These are phyloP conservation scores for Trichophyton benhamiae DNA, from an alignment of 2,329 filamentous ascomycete genomes.

Conservation along the genomic window DNA sequence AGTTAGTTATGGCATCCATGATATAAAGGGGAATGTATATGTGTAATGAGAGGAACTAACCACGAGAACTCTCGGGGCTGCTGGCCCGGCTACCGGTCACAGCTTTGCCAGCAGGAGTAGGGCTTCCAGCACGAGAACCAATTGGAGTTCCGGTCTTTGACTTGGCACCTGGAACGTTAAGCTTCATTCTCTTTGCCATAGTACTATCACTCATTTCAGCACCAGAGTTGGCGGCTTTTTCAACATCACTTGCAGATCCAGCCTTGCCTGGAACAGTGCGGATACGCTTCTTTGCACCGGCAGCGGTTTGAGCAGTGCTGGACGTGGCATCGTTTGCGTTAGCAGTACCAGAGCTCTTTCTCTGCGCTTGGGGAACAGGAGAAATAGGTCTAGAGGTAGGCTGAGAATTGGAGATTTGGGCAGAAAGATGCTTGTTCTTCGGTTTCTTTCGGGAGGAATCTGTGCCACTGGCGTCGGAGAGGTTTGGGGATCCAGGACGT, in stretches of 20 bases:
- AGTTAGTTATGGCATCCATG: neutral
- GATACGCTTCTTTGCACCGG: conserved; percentile 41
- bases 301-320: conserved; percentile 24
- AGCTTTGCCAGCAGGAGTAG: conserved; percentile 21
- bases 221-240: conserved; percentile 39
- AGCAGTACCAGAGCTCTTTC: conserved; percentile 4
- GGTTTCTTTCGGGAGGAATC: conserved; percentile 74
- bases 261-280: conserved; percentile 23
- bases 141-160: conserved; percentile 34
- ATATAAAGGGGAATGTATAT: neutral
- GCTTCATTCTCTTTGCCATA: conserved; percentile 37
- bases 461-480: conserved; percentile 83
- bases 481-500: conserved; percentile 70
- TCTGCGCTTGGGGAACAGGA: conserved; percentile 38
- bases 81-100: conserved; percentile 28
- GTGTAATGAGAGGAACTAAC: conserved; percentile 1
- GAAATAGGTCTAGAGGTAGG: conserved; percentile 24
- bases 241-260: conserved; percentile 45
- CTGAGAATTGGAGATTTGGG: conserved; percentile 18
- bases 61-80: conserved; percentile 25
- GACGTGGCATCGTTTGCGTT: conserved; percentile 1
- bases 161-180: conserved; percentile 31
- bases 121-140: conserved; percentile 39
- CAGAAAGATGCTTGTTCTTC: conserved; percentile 49
- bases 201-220: conserved; percentile 36